These are phyloP conservation scores for Trichophyton benhamiae DNA, from an alignment of 2,329 filamentous ascomycete species.

Conservation along the genomic window DNA sequence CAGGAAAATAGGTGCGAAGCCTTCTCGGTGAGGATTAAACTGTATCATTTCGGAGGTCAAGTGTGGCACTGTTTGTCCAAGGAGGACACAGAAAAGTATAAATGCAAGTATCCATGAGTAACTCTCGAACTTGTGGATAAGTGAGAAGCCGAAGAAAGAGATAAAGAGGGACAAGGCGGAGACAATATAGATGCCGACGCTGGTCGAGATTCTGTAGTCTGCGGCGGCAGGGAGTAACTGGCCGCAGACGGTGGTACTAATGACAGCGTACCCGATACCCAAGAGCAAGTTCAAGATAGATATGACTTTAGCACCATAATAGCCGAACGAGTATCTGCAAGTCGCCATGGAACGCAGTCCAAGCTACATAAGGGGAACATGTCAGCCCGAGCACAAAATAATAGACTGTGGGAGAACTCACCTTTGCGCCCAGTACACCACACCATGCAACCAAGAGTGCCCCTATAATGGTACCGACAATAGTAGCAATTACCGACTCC, in stretches of 20 bases:
- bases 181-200: not conserved
- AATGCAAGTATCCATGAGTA: slow-evolving; percentile 4
- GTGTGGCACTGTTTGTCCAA: not conserved
- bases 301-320: not conserved
- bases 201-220: not conserved
- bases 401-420: not conserved
- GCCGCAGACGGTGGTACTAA: not conserved
- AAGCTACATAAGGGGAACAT: not conserved
- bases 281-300: not conserved
- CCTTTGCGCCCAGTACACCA: slow-evolving; percentile 15
- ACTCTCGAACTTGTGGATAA: not conserved
- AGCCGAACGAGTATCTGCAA: slow-evolving; percentile 4
- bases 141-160: slow-evolving; percentile 3
- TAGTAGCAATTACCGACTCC: slow-evolving; percentile 31
- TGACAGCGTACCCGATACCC: not conserved
- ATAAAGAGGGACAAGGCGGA: not conserved
- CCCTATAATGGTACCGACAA: slow-evolving; percentile 32
- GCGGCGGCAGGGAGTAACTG: not conserved
- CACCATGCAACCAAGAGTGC: slow-evolving; percentile 30
- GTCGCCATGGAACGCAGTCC: not conserved
- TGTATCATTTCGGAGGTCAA: not conserved
- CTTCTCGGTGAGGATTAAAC: not conserved
- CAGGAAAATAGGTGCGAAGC: not conserved
- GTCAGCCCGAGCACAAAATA: not conserved
- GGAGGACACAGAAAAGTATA: slow-evolving; percentile 2